These are phyloP conservation scores for Berberis thunbergii DNA, from an alignment of 164 flowering plant genomes.

Conservation along the genomic window DNA sequence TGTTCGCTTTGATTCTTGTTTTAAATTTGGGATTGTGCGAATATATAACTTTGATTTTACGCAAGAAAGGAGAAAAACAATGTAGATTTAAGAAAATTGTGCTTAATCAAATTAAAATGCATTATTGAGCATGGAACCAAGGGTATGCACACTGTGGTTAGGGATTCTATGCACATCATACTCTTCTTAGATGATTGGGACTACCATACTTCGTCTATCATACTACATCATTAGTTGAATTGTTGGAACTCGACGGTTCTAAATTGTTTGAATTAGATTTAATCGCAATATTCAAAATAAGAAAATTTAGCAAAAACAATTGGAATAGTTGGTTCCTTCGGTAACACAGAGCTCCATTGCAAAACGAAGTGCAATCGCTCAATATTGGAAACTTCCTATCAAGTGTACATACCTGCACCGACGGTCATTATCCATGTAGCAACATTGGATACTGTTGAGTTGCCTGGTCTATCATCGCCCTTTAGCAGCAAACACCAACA, in stretches of 20 bases:
- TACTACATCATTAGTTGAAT: too few species aligned
- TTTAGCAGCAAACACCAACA: conserved; percentile 42
- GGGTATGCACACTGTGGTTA: conserved; percentile 14
- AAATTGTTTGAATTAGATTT: too few species aligned
- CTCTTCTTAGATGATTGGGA: too few species aligned
- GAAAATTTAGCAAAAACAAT: conserved; percentile 12
- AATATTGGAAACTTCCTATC: conserved; percentile 37
- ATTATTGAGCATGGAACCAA: conserved; percentile 9
- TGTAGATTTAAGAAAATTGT: not conserved
- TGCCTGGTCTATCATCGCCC: conserved; percentile 38
- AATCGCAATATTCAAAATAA: too few species aligned
- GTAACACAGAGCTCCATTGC: conserved; percentile 17
- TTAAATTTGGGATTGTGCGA: not conserved
- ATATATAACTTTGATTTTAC: not conserved
- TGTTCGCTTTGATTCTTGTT: conserved; percentile 26
- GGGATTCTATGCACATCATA: not conserved
- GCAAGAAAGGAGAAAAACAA: too few species aligned
- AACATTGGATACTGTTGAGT: conserved; percentile 20
- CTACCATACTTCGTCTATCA: too few species aligned
- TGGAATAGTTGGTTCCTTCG: conserved; percentile 14
- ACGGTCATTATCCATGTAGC: conserved; percentile 61
- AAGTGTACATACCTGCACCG: conserved; percentile 40
- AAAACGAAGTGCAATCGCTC: conserved; percentile 37
- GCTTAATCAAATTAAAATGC: not conserved
- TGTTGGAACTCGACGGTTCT: too few species aligned